These are phyloP conservation scores for Zygoascus bituminiphila DNA, from an alignment of 805 yeast species.

Conservation along the genomic window DNA sequence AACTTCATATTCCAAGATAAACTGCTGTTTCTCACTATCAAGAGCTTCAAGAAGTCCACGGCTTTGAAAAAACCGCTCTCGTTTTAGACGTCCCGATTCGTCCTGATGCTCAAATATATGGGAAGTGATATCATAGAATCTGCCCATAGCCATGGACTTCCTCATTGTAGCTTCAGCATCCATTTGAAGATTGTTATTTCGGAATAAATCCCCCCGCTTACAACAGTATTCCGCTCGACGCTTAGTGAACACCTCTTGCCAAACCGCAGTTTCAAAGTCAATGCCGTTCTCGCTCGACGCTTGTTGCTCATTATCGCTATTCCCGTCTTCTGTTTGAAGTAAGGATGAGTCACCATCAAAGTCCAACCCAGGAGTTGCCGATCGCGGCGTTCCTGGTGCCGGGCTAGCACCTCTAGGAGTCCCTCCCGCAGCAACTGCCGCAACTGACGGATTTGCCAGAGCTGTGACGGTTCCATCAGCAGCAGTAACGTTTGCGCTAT, in stretches of 20 bases:
- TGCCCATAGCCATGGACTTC: slow-evolving; percentile 58
- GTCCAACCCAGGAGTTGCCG: slow-evolving; percentile 1
- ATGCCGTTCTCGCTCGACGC: slow-evolving; percentile 20
- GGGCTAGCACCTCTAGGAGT: not conserved
- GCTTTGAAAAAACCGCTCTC: slow-evolving; percentile 11
- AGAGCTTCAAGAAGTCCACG: slow-evolving; percentile 15
- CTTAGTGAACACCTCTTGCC: slow-evolving; percentile 79
- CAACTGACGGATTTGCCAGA: slow-evolving; percentile 2
- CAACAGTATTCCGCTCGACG: slow-evolving; percentile 68
- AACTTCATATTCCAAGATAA: slow-evolving; percentile 69
- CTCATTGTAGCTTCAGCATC: slow-evolving; percentile 66
- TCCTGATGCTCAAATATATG: slow-evolving; percentile 12
- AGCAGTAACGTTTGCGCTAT: not conserved
- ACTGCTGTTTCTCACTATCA: slow-evolving; percentile 31
- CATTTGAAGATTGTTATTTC: slow-evolving; percentile 46
- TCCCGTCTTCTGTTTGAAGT: slow-evolving; percentile 1
- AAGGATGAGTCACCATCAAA: slow-evolving; percentile 4
- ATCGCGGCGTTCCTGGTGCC: slow-evolving; percentile 2
- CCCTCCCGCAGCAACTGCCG: slow-evolving; percentile 2
- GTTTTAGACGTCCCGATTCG: slow-evolving; percentile 5
- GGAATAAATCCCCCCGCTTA: slow-evolving; percentile 59
- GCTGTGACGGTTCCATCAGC: not conserved
- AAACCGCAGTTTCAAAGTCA: slow-evolving; percentile 70
- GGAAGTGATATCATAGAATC: slow-evolving; percentile 33
- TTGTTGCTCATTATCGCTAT: slow-evolving; percentile 10